These are phyloP conservation scores for Beta lomatogona DNA, from an alignment of 179 eudicot species.

Conservation along the genomic window DNA sequence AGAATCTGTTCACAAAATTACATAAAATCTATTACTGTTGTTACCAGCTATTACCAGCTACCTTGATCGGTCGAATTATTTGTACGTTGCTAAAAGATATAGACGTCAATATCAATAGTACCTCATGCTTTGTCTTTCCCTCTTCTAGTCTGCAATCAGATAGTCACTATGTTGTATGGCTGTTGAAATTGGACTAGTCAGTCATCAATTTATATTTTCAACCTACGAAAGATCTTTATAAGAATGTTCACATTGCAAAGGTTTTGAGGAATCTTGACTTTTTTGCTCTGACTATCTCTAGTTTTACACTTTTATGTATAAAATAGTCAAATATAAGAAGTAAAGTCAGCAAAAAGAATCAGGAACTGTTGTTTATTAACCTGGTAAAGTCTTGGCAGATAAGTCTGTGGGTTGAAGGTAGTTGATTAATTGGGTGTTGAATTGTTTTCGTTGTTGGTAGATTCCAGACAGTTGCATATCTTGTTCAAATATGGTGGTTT, in stretches of 20 bases:
- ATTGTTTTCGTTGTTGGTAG: constrained; percentile 33
- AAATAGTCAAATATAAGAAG: too few species aligned
- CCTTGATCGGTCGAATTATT: too few species aligned
- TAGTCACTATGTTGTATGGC: neutral
- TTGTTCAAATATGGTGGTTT: constrained; percentile 82
- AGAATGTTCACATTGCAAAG: neutral
- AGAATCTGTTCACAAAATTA: neutral
- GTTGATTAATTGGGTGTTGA: constrained; percentile 14
- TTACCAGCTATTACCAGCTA: too few species aligned
- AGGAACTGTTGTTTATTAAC: too few species aligned
- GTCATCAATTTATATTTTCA: neutral
- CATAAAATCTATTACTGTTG: too few species aligned
- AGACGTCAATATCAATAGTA: too few species aligned
- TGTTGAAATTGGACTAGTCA: neutral
- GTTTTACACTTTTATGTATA: too few species aligned
- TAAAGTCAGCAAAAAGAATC: too few species aligned
- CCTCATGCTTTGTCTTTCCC: neutral
- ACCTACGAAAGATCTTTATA: neutral
- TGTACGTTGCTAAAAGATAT: neutral
- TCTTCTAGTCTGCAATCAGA: neutral
- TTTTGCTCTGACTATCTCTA: too few species aligned
- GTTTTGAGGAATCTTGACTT: neutral
- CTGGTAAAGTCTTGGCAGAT: neutral
- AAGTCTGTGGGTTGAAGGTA: neutral
- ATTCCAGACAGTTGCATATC: constrained; percentile 68